Base-by-base conservation (phyloP, 495 filamentous ascomycete species). In the Tuber calosporum region DNA sequence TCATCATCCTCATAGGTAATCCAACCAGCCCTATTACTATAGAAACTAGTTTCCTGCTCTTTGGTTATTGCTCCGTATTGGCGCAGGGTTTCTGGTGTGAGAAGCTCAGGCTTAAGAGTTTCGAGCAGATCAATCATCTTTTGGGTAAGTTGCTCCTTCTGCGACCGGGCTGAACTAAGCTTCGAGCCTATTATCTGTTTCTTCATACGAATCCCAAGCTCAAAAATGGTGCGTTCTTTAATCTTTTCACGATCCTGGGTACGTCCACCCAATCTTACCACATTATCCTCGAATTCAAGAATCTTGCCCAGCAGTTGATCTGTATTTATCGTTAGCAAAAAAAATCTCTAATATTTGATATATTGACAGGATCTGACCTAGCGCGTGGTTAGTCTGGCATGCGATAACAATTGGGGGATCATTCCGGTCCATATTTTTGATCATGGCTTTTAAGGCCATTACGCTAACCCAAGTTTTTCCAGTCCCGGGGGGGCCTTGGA, bases 401-500 rank as follows among this genome's bases (percentile, higher is more conserved):
- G 93, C 86, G 8, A 96, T 84, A 36, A 96, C 85, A 43, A 97
- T 89, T 20, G 91, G 91, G 34, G 91, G 89, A 81, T 91, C 87
- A 13, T 83, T 83, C 1, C 79, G 72, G n/a, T 74, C 73, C 84
- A 88, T 86, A 71, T 91, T 92, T 1, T 84, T 80, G 0, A 97
- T 83, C 69, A 96, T 81, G 5, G 90, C 84, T 66, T 87, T 88
- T 40, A 97, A 80, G 1, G 91, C 92, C 53, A 88, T 53, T 30
- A 76, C 76, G 70, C 81, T 82, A 40, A 82, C 75, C 37, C 45
- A 77, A 36, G 80, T 82, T 66, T 81, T 81, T 19, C 94, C 94
- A 2, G 94, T 97, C 1, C 94, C 94, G 5, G 94, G 94, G 11
- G 94, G 94, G 0, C 94, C 94, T 83, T 97, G 94, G 0, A 97